Base-by-base conservation (phyloP, 2,329 filamentous ascomycete species). In the Calycina marina region DNA sequence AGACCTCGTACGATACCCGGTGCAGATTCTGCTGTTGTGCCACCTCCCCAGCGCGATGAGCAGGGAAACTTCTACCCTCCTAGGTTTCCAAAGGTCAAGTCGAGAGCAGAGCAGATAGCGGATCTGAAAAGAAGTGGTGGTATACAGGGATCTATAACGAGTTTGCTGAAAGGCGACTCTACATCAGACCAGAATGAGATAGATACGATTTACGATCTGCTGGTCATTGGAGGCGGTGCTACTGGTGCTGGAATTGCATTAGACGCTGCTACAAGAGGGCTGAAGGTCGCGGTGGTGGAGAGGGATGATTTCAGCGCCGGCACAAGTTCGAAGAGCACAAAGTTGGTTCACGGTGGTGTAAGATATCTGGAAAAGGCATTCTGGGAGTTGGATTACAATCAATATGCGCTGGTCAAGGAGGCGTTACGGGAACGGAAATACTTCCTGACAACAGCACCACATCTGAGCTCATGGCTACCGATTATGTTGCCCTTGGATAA, bases 281-380 rank as follows among this genome's bases (percentile, higher is more conserved):
- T 83, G 43, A 78, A 73, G 53, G 77, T 83, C 32, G 77, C 77
- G 25, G 54, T 80, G 26, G 68, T 83, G 11, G 77, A 83, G 54
- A 62, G 76, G 32, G 77, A 82, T 49, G 77, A 83, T 53, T 82
- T 82, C 52, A 73, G 69, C 46, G 72, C 71, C 43, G 77, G 77
- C 25, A 82, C 77, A 9, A 80, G 75, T 53, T 77, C 71, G 49
- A 82, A 81, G 59, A 79, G 73, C 52, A 82, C 77, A 33, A 83
- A 83, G 56, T 62, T 82, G 37, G 77, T 83, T n/a, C 77, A 82
- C 52, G 77, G 77, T 32, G 77, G 77, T 50, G 77, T 83, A 32
- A 62, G 77, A 45, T 82, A 82, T 52, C 59, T 82, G 16, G 77
- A 82, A 53, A 82, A 83, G 58, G 77, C 77, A 25, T 67, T 83